phyloP scores from a whole-genome alignment of 306 rosid species.

The Dryas drummondii region DNA sequence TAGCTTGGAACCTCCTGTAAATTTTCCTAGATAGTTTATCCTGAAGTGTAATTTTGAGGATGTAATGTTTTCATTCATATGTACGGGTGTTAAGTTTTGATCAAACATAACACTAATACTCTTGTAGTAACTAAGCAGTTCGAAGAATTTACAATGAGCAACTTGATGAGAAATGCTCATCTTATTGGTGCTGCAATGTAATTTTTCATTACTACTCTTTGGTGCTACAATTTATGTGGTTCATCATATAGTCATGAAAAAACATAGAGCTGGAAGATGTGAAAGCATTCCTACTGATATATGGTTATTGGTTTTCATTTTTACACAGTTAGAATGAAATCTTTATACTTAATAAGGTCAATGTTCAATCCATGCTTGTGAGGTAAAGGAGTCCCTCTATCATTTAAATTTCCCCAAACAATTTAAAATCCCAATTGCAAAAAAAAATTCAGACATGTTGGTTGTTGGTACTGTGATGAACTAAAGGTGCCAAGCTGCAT shows the following conservation, averaged over 20 bases:
- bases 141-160: not conserved
- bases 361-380: too few relatives aligned
- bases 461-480: not conserved
- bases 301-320: constrained; percentile 1
- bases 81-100: constrained; percentile 28
- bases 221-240: too few relatives aligned
- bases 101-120: constrained; percentile 30
- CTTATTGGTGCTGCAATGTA: constrained; percentile 1
- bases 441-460: not conserved
- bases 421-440: too few relatives aligned
- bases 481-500: constrained; percentile 6
- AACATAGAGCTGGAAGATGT: too few relatives aligned
- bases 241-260: too few relatives aligned
- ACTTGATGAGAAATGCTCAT: not conserved
- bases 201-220: not conserved
- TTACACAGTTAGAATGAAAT: not conserved
- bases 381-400: too few relatives aligned
- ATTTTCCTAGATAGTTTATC: constrained; percentile 59
- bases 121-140: constrained; percentile 24
- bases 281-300: not conserved
- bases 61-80: constrained; percentile 29
- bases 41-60: constrained; percentile 24
- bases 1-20: constrained; percentile 90
- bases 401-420: too few relatives aligned
- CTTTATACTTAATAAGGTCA: too few relatives aligned